Conservation (phyloP, 2,329 filamentous ascomycete genomes). For the Aspergillus floridensis region DNA sequence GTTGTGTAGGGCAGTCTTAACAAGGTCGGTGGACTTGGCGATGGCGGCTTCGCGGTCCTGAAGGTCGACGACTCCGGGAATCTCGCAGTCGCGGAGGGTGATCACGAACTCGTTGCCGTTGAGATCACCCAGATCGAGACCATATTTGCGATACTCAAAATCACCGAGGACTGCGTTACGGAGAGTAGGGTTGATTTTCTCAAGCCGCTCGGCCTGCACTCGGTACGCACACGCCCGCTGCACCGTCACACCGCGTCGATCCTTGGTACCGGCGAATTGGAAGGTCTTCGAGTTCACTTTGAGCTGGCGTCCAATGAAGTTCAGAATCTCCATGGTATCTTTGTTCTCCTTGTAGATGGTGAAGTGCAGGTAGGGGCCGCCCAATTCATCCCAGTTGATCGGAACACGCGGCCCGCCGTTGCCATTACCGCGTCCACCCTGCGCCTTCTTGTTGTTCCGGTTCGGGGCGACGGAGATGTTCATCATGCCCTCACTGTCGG, state of each 20-base stretch:
- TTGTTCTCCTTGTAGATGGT: slow-evolving; percentile 96
- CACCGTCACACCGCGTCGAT: slow-evolving; percentile 79
- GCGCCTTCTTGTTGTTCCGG: slow-evolving; percentile 31
- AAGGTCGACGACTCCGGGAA: slow-evolving; percentile 46
- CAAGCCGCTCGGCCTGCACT: slow-evolving; percentile 61
- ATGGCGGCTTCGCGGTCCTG: slow-evolving; percentile 48
- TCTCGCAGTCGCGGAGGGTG: slow-evolving; percentile 78
- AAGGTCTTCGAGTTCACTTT: slow-evolving; percentile 68
- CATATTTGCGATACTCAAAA: slow-evolving; percentile 70
- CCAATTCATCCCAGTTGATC: slow-evolving; percentile 62
- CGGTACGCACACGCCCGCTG: slow-evolving; percentile 72
- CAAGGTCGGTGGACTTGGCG: slow-evolving; percentile 47
- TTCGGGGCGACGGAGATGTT: slow-evolving; percentile 51
- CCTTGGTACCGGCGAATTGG: slow-evolving; percentile 86
- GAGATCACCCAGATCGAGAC: slow-evolving; percentile 79
- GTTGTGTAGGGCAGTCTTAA: slow-evolving; percentile 59
- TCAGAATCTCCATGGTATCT: slow-evolving; percentile 89
- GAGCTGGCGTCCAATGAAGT: slow-evolving; percentile 70
- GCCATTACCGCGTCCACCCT: slow-evolving; percentile 31
- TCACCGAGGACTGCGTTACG: slow-evolving; percentile 69
- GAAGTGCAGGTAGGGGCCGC: slow-evolving; percentile 83
- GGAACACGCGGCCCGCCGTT: slow-evolving; percentile 37
- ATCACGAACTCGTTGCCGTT: slow-evolving; percentile 90
- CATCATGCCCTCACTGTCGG: slow-evolving; percentile 67
- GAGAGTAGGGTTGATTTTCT: slow-evolving; percentile 59